These are phyloP conservation scores for Sarcodon sp. DNA, from an alignment of 768 basidiomycete genomes.

Conservation along the genomic window DNA sequence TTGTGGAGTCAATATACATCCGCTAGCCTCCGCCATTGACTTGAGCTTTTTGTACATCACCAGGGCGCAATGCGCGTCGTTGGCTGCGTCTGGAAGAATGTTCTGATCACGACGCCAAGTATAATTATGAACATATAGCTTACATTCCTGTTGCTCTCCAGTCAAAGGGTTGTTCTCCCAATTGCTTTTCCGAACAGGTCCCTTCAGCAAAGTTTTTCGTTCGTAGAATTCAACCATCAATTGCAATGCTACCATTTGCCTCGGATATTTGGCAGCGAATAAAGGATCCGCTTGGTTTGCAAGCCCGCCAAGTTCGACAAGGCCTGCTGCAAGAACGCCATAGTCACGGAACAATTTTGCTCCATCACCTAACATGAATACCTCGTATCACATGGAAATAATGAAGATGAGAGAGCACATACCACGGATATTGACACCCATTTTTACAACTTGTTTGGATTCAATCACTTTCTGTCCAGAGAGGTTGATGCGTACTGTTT, in stretches of 20 bases:
- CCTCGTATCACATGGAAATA: not conserved
- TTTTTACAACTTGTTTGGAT: conserved; percentile 23
- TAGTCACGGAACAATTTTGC: conserved; percentile 34
- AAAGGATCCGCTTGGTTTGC: conserved; percentile 25
- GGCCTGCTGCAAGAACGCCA: conserved; percentile 24
- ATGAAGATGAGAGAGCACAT: conserved; percentile 7
- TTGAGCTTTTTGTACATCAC: conserved; percentile 27
- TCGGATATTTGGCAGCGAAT: conserved; percentile 20
- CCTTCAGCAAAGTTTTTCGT: conserved; percentile 25
- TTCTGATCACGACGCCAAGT: not conserved
- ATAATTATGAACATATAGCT: not conserved
- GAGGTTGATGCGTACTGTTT: not conserved
- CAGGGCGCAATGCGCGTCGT: conserved; percentile 35
- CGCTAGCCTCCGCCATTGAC: conserved; percentile 15
- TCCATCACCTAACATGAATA: conserved; percentile 26
- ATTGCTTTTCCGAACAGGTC: conserved; percentile 30
- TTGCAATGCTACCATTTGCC: conserved; percentile 28
- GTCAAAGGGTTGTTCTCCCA: conserved; percentile 28
- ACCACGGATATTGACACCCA: conserved; percentile 37
- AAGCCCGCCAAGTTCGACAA: conserved; percentile 33
- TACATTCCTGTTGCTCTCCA: conserved; percentile 26
- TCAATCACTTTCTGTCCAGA: conserved; percentile 30
- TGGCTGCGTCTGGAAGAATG: conserved; percentile 29
- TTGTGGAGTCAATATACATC: conserved; percentile 7
- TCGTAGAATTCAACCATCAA: conserved; percentile 30